phyloP scores from a whole-genome alignment of 1,284 basidiomycete genomes.

The Coriolopsis trogii region DNA sequence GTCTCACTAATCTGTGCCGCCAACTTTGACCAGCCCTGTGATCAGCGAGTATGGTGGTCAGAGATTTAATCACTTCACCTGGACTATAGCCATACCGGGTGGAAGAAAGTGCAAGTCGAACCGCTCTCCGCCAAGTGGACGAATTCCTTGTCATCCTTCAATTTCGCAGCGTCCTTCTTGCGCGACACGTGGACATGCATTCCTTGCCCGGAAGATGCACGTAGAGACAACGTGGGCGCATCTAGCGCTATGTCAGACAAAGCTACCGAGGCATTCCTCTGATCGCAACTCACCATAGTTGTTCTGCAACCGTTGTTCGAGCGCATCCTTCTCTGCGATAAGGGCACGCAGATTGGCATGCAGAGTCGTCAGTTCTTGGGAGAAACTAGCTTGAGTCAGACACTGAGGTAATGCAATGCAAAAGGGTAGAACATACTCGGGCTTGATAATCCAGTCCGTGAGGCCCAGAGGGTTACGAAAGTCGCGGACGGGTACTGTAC shows the following conservation, averaged over 20 bases:
- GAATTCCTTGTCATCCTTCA: conserved; percentile 54
- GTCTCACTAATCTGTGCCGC: conserved; percentile 67
- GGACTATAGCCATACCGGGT: no score
- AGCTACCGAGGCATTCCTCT: conserved; percentile 1
- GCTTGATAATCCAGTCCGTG: conserved; percentile 64
- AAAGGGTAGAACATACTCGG: conserved; percentile 53
- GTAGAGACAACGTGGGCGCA: conserved; percentile 71
- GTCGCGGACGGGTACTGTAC: conserved; percentile 20
- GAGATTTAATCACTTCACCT: no score
- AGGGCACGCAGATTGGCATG: conserved; percentile 55
- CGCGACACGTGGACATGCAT: conserved; percentile 74
- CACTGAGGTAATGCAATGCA: not conserved
- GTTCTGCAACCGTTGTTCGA: conserved; percentile 58
- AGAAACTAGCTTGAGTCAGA: conserved; percentile 57
- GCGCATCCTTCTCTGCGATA: conserved; percentile 46
- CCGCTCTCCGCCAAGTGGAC: conserved; percentile 60
- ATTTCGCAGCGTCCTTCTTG: conserved; percentile 57
- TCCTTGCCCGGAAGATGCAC: conserved; percentile 67
- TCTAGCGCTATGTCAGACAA: conserved; percentile 45
- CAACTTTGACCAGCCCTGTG: conserved; percentile 77
- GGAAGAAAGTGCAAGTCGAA: conserved; percentile 72
- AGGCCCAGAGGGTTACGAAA: conserved; percentile 21
- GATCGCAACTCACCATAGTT: conserved; percentile 48
- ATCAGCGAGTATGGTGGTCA: conserved; percentile 8
- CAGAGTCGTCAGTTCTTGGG: conserved; percentile 53